Evolutionary conservation across 179 eudicot genomes (phyloP).

Genomic region (Pouteria campechiana): DNA sequence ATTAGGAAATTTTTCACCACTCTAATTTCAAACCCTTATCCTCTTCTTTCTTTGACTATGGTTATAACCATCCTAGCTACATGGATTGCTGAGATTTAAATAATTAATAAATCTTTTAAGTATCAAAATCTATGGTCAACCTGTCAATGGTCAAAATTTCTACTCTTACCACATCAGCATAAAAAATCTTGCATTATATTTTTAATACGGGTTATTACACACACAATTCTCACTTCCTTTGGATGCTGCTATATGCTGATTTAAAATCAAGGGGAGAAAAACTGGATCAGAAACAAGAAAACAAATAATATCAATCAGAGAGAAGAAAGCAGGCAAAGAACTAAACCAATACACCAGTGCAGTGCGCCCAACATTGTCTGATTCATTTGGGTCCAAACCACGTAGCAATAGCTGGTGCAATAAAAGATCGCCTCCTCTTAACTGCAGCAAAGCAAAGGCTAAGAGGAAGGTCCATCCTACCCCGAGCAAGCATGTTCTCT

Average conservation of each 20-base stretch:
- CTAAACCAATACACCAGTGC: slow-evolving; percentile 45
- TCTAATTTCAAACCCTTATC: no score
- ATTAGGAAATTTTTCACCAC: no score
- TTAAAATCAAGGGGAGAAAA: background rate
- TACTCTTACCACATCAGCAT: no score
- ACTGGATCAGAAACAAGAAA: background rate
- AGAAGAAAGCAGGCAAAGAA: background rate
- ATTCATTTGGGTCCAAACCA: slow-evolving; percentile 89
- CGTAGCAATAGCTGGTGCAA: slow-evolving; percentile 61
- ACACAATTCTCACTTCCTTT: slow-evolving; percentile 77
- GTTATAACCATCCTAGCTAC: no score
- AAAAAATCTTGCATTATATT: no score
- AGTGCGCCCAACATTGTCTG: slow-evolving; percentile 73
- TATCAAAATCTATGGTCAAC: no score
- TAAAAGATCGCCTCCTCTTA: slow-evolving; percentile 66
- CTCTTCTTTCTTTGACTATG: no score
- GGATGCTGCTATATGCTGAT: slow-evolving; percentile 87
- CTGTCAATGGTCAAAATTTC: no score
- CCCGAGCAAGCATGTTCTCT: slow-evolving; percentile 80
- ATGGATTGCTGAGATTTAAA: no score
- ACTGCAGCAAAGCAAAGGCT: slow-evolving; percentile 75
- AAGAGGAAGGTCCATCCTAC: slow-evolving; percentile 76
- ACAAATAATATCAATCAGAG: background rate
- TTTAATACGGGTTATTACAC: no score
- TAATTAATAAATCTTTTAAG: background rate